These are phyloP conservation scores for Chaetomium strumarium DNA, from an alignment of 2,329 filamentous ascomycete species.

Conservation along the genomic window DNA sequence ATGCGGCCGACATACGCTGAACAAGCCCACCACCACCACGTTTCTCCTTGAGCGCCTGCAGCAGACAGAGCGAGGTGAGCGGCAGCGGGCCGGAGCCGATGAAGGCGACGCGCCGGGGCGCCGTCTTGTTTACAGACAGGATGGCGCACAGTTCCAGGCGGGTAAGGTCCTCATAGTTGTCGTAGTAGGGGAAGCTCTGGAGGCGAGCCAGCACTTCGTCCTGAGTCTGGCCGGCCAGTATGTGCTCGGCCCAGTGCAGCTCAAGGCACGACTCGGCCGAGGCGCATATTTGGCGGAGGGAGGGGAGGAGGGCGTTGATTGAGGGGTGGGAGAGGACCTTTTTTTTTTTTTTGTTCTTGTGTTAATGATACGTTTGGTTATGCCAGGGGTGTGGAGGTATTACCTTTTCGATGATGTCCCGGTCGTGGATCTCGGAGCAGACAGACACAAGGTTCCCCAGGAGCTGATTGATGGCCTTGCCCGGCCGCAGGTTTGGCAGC, in stretches of 20 bases:
- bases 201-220: conserved; percentile 27
- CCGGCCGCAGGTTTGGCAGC: conserved; percentile 17
- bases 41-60: conserved; percentile 29
- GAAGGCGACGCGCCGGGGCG: conserved; percentile 37
- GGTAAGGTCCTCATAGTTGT: conserved; percentile 44
- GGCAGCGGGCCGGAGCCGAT: conserved; percentile 47
- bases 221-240: conserved; percentile 21
- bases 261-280: conserved; percentile 42
- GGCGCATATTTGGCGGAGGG: conserved; percentile 38
- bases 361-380: not conserved
- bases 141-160: conserved; percentile 41
- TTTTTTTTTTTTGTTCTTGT: not conserved
- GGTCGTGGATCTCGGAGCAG: conserved; percentile 22
- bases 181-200: conserved; percentile 41
- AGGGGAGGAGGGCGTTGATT: conserved; percentile 30
- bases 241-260: conserved; percentile 36
- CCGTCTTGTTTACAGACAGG: conserved; percentile 28
- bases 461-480: conserved; percentile 18
- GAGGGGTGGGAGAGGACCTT: conserved; percentile 32
- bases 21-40: not conserved
- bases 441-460: conserved; percentile 22
- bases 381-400: not conserved
- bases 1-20: not conserved
- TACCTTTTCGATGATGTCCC: conserved; percentile 19
- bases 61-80: conserved; percentile 41